Conservation (phyloP, 192 early-diverging fungal genomes). For the Coemansia sp. region DNA sequence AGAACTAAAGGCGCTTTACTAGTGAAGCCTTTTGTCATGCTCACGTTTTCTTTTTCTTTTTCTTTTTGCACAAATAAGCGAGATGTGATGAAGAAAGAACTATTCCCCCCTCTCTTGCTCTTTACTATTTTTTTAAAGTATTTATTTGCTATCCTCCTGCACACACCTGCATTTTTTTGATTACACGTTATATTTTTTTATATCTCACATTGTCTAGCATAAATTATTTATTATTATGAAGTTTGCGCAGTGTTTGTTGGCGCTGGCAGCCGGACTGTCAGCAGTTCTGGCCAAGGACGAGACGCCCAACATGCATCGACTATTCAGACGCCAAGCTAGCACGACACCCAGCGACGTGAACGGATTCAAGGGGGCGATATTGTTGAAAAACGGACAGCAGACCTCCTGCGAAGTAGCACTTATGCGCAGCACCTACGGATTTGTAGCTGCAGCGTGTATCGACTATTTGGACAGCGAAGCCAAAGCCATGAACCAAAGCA, state of each 20-base stretch:
- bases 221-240: slow-evolving; percentile 16
- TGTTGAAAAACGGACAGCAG: slow-evolving; percentile 49
- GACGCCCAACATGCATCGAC: not conserved
- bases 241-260: slow-evolving; percentile 19
- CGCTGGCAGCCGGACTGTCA: slow-evolving; percentile 54
- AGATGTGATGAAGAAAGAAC: not conserved
- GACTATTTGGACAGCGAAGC: slow-evolving; percentile 28
- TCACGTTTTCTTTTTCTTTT: not conserved
- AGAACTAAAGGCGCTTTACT: not conserved
- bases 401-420: slow-evolving; percentile 53
- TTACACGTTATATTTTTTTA: not conserved
- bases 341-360: slow-evolving; percentile 24
- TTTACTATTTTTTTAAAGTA: not conserved
- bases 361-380: slow-evolving; percentile 41
- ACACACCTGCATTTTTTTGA: not conserved
- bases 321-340: slow-evolving; percentile 2
- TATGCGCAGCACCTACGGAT: slow-evolving; percentile 35
- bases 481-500: slow-evolving; percentile 21
- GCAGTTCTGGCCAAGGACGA: slow-evolving; percentile 6
- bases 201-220: not conserved
- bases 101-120: not conserved
- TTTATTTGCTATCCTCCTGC: not conserved
- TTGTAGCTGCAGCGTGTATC: slow-evolving; percentile 46
- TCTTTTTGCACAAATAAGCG: not conserved
- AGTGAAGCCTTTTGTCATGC: not conserved